Evolutionary conservation across 2,329 filamentous ascomycete genomes (phyloP), one percentile per base, ranked within the genome.

Genomic region (Xylaria digitata): DNA sequence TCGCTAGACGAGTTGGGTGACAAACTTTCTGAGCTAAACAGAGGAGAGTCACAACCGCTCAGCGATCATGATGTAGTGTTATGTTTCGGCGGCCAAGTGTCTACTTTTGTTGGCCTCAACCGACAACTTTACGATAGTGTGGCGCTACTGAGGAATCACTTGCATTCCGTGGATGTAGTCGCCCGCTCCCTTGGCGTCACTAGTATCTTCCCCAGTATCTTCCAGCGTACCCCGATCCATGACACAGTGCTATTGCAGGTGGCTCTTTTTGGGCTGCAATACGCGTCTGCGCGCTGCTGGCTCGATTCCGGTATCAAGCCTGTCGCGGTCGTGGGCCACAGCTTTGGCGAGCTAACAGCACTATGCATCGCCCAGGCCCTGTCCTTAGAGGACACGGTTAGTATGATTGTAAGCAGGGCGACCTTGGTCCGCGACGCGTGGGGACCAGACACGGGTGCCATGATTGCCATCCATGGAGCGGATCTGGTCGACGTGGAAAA

Each of bases 301-400:
- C 77, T 81, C 0, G 78, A 80, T 48, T 75, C 69, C 11, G 80
- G 81, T 0, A 23, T 80, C 6, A 23, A 66, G 21, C 58, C 67
- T 0, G 67, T 19, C 0, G 74, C 73, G 1, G 69, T 80, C 0
- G 74, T 82, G 0, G 82, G 81, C 1, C 80, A 83, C 67, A 80
- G 77, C 65, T 80, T 82, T 26, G 82, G 82, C 1, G 77, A 83
- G 71, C 70, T 83, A 3, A 78, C 78, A 0, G 81, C 81, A 0
- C 71, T 82, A 0, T 80, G 78, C 57, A 65, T 83, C 0, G 70
- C 80, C 0, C 77, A 77, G 0, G 65, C 69, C 0, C 57, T 83
- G 2, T 69, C 61, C 0, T 64, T 81, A 0, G 5, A 60, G 6
- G 77, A 81, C 42, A 70, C 78, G 0, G n/a, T 83, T 6, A 72